Evolutionary conservation across 2,329 filamentous ascomycete genomes (phyloP).

Genomic region (Aspergillus ibericus): DNA sequence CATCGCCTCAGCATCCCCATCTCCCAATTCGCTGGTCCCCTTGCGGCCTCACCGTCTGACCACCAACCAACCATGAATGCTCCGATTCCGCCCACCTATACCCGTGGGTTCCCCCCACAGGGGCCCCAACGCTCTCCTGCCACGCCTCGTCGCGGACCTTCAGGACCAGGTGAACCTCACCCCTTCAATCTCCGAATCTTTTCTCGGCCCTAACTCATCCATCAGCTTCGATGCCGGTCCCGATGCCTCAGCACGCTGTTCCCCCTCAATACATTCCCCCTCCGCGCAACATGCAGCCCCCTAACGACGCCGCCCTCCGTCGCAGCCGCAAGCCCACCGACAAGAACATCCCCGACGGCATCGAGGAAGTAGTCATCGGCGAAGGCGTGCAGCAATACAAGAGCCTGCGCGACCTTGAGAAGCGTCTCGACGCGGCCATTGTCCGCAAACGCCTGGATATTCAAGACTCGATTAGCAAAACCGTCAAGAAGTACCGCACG

Average conservation of each 20-base stretch:
- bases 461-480: constrained; percentile 74
- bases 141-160: constrained; percentile 42
- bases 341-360: constrained; percentile 87
- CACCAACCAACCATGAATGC: constrained; percentile 35
- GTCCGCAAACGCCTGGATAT: constrained; percentile 92
- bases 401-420: constrained; percentile 81
- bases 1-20: constrained; percentile 3
- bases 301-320: constrained; percentile 62
- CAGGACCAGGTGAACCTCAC: constrained; percentile 38
- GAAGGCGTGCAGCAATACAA: constrained; percentile 81
- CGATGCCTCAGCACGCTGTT: constrained; percentile 39
- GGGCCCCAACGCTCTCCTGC: constrained; percentile 43
- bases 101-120: constrained; percentile 43
- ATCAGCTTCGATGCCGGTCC: constrained; percentile 36
- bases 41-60: constrained; percentile 2
- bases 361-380: constrained; percentile 78
- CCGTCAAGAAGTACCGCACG: constrained; percentile 76
- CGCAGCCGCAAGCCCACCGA: constrained; percentile 89
- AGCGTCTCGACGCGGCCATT: constrained; percentile 85
- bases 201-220: constrained; percentile 15
- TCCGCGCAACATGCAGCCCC: constrained; percentile 37
- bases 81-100: constrained; percentile 45
- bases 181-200: constrained; percentile 11
- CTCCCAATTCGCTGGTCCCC: not conserved
- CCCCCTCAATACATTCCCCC: constrained; percentile 40